These are phyloP conservation scores for Phytopythium montanum DNA, from an alignment of 352 stramenopile species.

Conservation along the genomic window DNA sequence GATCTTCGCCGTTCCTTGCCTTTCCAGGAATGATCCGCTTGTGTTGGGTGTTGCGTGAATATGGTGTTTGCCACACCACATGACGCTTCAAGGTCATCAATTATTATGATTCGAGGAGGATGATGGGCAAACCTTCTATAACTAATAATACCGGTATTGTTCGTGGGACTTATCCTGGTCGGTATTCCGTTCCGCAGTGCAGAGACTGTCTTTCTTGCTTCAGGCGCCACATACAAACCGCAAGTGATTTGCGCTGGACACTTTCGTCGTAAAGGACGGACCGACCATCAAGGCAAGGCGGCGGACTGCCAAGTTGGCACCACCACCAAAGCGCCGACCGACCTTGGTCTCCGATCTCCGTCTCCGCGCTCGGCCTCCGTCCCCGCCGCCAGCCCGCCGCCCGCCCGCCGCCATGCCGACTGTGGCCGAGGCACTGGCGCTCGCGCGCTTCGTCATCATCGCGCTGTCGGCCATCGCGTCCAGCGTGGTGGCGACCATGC, in stretches of 20 bases:
- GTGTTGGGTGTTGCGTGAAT: too few relatives aligned
- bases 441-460: slow-evolving; percentile 34
- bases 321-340: neutral
- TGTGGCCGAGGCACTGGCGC: slow-evolving; percentile 25
- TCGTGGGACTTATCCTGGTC: neutral
- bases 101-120: too few relatives aligned
- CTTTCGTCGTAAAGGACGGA: neutral
- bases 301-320: too few relatives aligned
- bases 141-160: too few relatives aligned
- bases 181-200: neutral
- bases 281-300: too few relatives aligned
- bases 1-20: slow-evolving; percentile 10
- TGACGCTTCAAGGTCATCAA: too few relatives aligned
- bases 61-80: too few relatives aligned
- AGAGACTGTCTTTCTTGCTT: too few relatives aligned
- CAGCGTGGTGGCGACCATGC: slow-evolving; percentile 30
- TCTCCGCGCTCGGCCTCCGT: neutral
- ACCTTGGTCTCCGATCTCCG: too few relatives aligned
- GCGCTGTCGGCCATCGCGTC: slow-evolving; percentile 29
- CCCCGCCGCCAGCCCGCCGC: too few relatives aligned
- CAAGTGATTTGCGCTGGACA: neutral
- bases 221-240: neutral
- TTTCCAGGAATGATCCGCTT: too few relatives aligned
- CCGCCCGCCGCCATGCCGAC: neutral
- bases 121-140: too few relatives aligned